Conservation (phyloP, 352 stramenopile species). For the Globisporangium spinosum region DNA sequence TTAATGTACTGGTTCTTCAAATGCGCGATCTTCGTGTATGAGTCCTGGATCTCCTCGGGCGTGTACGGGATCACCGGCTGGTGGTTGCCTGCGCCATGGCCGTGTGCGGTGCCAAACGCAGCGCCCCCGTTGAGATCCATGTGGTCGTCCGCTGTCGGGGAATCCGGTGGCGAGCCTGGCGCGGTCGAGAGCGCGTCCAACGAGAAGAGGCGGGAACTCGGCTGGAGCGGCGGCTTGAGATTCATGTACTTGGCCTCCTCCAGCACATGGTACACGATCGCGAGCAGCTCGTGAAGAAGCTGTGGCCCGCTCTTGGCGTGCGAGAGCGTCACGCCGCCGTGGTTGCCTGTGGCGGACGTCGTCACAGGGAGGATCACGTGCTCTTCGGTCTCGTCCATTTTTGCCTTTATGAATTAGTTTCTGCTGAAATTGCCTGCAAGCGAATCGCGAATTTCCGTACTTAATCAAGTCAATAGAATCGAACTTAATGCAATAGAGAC, state of each 20-base stretch:
- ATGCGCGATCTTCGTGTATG: constrained; percentile 76
- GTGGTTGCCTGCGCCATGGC: constrained; percentile 30
- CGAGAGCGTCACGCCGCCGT: constrained; percentile 5
- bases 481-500: neutral
- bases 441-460: neutral
- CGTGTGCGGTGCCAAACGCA: constrained; percentile 23
- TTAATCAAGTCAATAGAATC: neutral
- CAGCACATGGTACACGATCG: constrained; percentile 73
- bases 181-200: constrained; percentile 37
- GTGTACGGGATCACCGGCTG: constrained; percentile 60
- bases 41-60: constrained; percentile 85
- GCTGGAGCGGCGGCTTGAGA: constrained; percentile 74
- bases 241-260: constrained; percentile 85
- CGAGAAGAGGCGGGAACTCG: constrained; percentile 76
- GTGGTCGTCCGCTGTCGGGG: constrained; percentile 41
- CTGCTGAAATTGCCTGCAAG: neutral
- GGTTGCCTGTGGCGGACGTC: neutral
- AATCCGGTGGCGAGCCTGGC: constrained; percentile 33
- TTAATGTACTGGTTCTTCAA: constrained; percentile 82
- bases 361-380: constrained; percentile 1
- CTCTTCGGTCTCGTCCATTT: constrained; percentile 7
- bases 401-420: neutral
- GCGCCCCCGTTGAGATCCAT: constrained; percentile 49
- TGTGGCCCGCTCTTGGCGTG: constrained; percentile 46
- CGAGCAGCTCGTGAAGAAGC: constrained; percentile 62